A percentile compares a stretch with the other conserved stretches of the same genome.
These are phyloP conservation scores for Harringtonia lauricola DNA, from an alignment of 2,329 filamentous ascomycete genomes.

Conservation along the genomic window DNA sequence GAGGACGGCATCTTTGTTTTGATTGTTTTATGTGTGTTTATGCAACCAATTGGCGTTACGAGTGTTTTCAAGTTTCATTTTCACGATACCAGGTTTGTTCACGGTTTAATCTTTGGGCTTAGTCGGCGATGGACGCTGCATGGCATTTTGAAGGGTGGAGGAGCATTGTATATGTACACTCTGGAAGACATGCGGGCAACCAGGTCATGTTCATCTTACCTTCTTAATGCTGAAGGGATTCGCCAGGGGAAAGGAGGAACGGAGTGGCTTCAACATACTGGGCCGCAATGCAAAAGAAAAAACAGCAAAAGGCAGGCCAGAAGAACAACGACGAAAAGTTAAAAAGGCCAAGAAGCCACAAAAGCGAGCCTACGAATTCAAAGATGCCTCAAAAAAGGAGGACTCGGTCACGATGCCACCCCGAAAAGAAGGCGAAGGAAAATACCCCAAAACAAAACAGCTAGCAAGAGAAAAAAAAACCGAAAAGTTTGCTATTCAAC, in stretches of 20 bases:
- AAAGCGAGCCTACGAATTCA: background rate
- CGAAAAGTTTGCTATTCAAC: background rate
- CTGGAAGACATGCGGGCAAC: slow-evolving; percentile 2
- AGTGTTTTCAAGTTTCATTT: background rate
- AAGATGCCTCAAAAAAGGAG: too few species aligned
- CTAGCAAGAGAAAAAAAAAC: slow-evolving; percentile 1
- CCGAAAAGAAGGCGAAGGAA: slow-evolving; percentile 1
- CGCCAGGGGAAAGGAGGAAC: background rate
- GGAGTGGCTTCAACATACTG: background rate
- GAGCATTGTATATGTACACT: slow-evolving; percentile 2
- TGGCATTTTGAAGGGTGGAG: background rate
- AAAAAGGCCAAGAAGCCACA: background rate
- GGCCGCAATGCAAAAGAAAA: too few species aligned
- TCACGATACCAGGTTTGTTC: slow-evolving; percentile 1
- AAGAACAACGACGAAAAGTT: background rate
- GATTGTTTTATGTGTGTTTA: background rate
- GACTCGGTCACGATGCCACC: background rate
- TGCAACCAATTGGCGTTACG: background rate
- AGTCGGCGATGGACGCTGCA: background rate
- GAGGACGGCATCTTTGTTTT: background rate
- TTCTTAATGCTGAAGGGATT: background rate
- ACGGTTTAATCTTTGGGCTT: slow-evolving; percentile 1
- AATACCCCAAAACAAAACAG: background rate
- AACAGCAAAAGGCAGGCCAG: too few species aligned
- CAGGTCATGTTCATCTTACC: background rate